phyloP scores from a whole-genome alignment of 2,329 filamentous ascomycete species.

The Curvularia hawaiiensis region DNA sequence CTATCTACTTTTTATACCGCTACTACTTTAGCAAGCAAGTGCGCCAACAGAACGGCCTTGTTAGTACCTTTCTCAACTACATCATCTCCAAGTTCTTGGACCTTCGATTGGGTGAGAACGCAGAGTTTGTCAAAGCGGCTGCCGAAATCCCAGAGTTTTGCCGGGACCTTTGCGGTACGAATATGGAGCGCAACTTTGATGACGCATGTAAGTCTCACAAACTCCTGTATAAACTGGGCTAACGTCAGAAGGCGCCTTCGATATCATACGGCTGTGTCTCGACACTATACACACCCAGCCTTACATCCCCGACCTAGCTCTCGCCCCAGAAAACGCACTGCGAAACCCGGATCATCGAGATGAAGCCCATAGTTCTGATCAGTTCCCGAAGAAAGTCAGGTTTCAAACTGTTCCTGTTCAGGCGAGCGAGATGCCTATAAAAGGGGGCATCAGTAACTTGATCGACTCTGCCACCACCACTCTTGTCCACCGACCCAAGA shows the following conservation, averaged over 20 bases:
- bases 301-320: slow-evolving; percentile 7
- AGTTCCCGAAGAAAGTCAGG: neutral
- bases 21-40: slow-evolving; percentile 31
- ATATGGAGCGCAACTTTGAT: slow-evolving; percentile 45
- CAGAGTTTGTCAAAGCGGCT: slow-evolving; percentile 46
- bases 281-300: slow-evolving; percentile 11
- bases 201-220: slow-evolving; percentile 47
- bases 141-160: slow-evolving; percentile 48
- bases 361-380: neutral
- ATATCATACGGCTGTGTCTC: slow-evolving; percentile 21
- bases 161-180: slow-evolving; percentile 48
- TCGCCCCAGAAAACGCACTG: slow-evolving; percentile 17
- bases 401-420: neutral
- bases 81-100: slow-evolving; percentile 48
- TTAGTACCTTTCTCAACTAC: slow-evolving; percentile 51
- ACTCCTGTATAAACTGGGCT: neutral
- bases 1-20: slow-evolving; percentile 46
- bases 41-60: slow-evolving; percentile 34
- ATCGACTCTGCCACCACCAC: slow-evolving; percentile 9
- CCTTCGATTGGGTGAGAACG: slow-evolving; percentile 44
- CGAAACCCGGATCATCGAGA: slow-evolving; percentile 14
- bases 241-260: slow-evolving; percentile 18
- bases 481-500: slow-evolving; percentile 19
- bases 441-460: slow-evolving; percentile 3
- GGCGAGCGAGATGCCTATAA: neutral